phyloP scores from a whole-genome alignment of 2,329 filamentous ascomycete species.

The Xylaria sp. region DNA sequence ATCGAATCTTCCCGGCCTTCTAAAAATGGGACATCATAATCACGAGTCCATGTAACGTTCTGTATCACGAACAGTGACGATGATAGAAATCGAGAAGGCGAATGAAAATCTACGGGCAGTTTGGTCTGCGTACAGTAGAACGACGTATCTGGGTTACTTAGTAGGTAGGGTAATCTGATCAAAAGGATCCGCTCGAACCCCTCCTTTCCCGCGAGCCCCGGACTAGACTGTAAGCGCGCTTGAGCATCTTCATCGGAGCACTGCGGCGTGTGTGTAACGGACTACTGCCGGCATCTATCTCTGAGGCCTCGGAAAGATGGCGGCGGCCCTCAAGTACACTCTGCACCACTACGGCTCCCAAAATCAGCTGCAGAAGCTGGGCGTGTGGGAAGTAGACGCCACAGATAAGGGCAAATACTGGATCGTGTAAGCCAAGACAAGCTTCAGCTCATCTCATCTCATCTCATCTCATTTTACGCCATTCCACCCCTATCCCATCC shows the following conservation, averaged over 20 bases:
- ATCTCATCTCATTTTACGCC: too few relatives aligned
- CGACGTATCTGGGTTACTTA: not conserved
- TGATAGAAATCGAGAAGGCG: too few relatives aligned
- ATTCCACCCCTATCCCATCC: not conserved
- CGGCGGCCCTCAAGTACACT: slow-evolving; percentile 46
- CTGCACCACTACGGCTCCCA: slow-evolving; percentile 45
- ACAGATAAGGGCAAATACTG: slow-evolving; percentile 44
- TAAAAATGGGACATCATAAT: not conserved
- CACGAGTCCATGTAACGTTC: not conserved
- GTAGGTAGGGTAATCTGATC: not conserved
- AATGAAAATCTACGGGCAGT: not conserved
- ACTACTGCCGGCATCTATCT: not conserved
- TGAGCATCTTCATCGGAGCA: not conserved
- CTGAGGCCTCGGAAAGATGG: slow-evolving; percentile 39
- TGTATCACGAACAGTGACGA: not conserved
- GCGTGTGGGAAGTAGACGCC: slow-evolving; percentile 55
- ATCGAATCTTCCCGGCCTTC: not conserved
- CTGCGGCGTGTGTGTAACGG: not conserved
- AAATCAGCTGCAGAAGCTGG: slow-evolving; percentile 58
- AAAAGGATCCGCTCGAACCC: slow-evolving; percentile 25
- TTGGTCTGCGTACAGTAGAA: not conserved
- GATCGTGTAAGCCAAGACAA: slow-evolving; percentile 46
- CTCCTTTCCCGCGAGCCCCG: slow-evolving; percentile 20
- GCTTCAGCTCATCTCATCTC: not conserved
- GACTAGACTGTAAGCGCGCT: not conserved